Conservation (phyloP, 2,329 filamentous ascomycete genomes). For the Triangularia verruculosa region DNA sequence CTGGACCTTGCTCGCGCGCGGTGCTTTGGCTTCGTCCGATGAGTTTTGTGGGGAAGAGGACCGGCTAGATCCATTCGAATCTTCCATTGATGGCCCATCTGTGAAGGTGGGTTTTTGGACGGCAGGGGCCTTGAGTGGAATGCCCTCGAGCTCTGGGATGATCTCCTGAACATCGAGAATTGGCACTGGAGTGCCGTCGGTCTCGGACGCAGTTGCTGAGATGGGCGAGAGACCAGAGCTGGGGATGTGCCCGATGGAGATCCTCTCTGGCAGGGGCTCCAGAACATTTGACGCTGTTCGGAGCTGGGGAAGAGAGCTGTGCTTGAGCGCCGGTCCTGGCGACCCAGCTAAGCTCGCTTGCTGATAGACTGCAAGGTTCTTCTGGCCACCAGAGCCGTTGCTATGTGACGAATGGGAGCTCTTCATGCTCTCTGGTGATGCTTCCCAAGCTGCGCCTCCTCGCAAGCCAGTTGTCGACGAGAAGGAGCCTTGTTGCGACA, state of each 20-base stretch:
- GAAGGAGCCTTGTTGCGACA: conserved; percentile 10
- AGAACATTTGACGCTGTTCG: conserved; percentile 1
- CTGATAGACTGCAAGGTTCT: background rate
- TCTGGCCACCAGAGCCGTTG: background rate
- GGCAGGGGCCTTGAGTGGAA: conserved; percentile 53
- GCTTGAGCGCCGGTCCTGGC: conserved; percentile 2
- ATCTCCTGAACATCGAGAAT: conserved; percentile 58
- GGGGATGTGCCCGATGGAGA: conserved; percentile 11
- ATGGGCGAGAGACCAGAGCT: conserved; percentile 16
- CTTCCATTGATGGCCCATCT: conserved; percentile 33
- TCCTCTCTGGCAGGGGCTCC: conserved; percentile 17
- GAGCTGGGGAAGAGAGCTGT: conserved; percentile 10
- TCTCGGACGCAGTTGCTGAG: conserved; percentile 10
- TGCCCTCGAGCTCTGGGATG: conserved; percentile 58
- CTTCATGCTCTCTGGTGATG: conserved; percentile 25
- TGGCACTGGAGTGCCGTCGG: conserved; percentile 39
- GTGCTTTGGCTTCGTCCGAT: conserved; percentile 28
- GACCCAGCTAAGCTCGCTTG: background rate
- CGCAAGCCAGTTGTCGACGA: conserved; percentile 9
- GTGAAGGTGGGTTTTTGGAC: conserved; percentile 52
- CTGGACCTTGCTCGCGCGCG: conserved; percentile 38
- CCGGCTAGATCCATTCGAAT: conserved; percentile 30
- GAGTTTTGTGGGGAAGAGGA: conserved; percentile 32
- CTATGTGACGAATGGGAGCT: conserved; percentile 27
- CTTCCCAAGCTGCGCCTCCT: conserved; percentile 20